Base-by-base conservation (phyloP, 2,329 filamentous ascomycete species). In the Emmonsia crescens region DNA sequence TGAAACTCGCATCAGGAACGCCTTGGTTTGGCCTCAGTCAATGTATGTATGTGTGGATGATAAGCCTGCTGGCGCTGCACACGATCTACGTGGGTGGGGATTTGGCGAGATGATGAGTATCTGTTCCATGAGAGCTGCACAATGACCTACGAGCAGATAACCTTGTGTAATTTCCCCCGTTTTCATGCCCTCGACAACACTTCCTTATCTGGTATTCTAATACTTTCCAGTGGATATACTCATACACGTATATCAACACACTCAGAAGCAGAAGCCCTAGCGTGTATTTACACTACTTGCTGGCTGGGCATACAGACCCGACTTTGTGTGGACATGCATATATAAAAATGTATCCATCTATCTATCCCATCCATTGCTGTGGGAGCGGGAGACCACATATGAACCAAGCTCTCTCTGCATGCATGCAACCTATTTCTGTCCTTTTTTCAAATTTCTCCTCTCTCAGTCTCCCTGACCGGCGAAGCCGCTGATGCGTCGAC, bases 1-100 rank as follows among this genome's bases (percentile, higher is more conserved):
- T 55, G 52, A 55, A 55, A 55, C 52, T 21, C 10, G n/a, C 52
- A 55, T 33, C 52, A 38, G 52, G 52, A 55, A 55, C 52, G 33
- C 10, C 52, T 36, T 55, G 52, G 33, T 55, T 55, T 38, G 29
- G 52, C 33, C 52, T 38, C 27, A 16, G 52, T 16, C n/a, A 21
- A 1, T 2, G 16, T n/a, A 1, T 46, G 10, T 46, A 5, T 46
- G 27, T 31, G 52, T 55, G 52, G 52, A 36, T 24, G n/a, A 27
- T 24, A 6, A n/a, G 49, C 29, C 27, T 55, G 52, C 24, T 38
- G 33, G 29, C 33, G 52, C 52, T 38, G 52, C n/a, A 55, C 33
- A 55, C 52, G 52, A 55, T 55, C 52, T 55, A 24, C 52, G n/a
- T 55, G 52, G 42, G 14, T n/a, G 31, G 29, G 29, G 51, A 36